These are phyloP conservation scores for Adansonia grandidieri DNA, from an alignment of 441 rosid genomes.

Conservation along the genomic window DNA sequence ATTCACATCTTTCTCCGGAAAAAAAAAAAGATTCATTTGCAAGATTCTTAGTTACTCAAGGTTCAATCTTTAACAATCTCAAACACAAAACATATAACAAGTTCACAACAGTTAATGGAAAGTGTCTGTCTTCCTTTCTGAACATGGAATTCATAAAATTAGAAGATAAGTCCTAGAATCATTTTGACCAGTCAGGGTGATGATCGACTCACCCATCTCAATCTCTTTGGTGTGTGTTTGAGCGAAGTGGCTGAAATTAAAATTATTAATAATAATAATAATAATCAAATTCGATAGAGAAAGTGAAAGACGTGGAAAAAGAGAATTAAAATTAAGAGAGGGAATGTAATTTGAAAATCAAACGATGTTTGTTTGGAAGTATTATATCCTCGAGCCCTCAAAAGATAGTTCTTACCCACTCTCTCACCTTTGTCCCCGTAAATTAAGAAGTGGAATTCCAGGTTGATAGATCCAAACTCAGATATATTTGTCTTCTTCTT, in stretches of 20 bases:
- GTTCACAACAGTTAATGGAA: background rate
- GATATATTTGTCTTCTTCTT: constrained; percentile 16
- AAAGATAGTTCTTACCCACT: background rate
- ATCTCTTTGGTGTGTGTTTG: constrained; percentile 17
- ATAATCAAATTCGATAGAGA: too few species aligned
- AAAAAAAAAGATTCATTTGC: too few species aligned
- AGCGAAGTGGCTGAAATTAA: constrained; percentile 9
- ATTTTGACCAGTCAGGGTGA: background rate
- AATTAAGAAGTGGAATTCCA: background rate
- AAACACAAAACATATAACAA: too few species aligned
- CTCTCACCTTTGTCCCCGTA: constrained; percentile 3
- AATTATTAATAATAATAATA: background rate
- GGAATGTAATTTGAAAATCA: constrained; percentile 20
- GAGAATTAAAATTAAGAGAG: too few species aligned
- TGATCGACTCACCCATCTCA: constrained; percentile 18
- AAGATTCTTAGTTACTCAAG: too few species aligned
- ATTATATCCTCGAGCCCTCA: background rate
- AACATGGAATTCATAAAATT: background rate
- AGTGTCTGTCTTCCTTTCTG: background rate
- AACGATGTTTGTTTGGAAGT: constrained; percentile 22
- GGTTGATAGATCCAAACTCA: background rate
- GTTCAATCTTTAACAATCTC: too few species aligned
- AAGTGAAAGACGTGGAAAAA: too few species aligned
- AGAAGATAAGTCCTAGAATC: background rate
- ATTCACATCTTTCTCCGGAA: too few species aligned